Percentiles rank a stretch among this genome's conserved stretches.
Conservation (phyloP, 2,329 filamentous ascomycete genomes). For the Fusarium stilboides region DNA sequence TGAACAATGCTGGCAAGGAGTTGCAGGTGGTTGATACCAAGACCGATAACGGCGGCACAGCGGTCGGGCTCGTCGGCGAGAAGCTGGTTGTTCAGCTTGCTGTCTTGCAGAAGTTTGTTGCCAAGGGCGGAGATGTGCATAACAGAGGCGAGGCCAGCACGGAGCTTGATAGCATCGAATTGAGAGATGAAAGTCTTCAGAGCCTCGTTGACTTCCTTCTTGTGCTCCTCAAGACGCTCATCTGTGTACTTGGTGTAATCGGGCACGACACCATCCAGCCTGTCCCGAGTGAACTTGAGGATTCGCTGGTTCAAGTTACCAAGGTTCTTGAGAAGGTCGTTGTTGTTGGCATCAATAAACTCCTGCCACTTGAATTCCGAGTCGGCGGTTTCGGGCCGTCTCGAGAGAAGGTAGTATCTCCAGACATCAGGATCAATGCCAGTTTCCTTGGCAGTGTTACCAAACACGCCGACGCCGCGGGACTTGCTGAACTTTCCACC, state of each 20-base stretch:
- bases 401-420: conserved; percentile 90
- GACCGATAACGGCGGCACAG: conserved; percentile 74
- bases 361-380: conserved; percentile 91
- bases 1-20: conserved; percentile 84
- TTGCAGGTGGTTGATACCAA: conserved; percentile 87
- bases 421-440: conserved; percentile 90
- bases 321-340: conserved; percentile 83
- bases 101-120: conserved; percentile 67
- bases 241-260: conserved; percentile 71
- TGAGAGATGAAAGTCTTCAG: conserved; percentile 78
- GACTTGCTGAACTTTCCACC: conserved; percentile 95
- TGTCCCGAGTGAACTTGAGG: conserved; percentile 83
- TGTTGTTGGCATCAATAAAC: conserved; percentile 90
- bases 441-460: conserved; percentile 89
- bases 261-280: conserved; percentile 79
- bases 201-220: conserved; percentile 75
- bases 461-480: conserved; percentile 90
- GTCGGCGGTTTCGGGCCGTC: conserved; percentile 87
- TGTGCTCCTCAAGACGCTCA: conserved; percentile 67
- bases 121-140: conserved; percentile 76
- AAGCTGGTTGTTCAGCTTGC: conserved; percentile 69
- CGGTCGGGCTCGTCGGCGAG: conserved; percentile 69
- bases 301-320: conserved; percentile 83
- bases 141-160: conserved; percentile 74
- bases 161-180: conserved; percentile 80